Evolutionary conservation across 2,329 filamentous ascomycete species (phyloP).

Genomic region (Ceratocystiopsis sp.): DNA sequence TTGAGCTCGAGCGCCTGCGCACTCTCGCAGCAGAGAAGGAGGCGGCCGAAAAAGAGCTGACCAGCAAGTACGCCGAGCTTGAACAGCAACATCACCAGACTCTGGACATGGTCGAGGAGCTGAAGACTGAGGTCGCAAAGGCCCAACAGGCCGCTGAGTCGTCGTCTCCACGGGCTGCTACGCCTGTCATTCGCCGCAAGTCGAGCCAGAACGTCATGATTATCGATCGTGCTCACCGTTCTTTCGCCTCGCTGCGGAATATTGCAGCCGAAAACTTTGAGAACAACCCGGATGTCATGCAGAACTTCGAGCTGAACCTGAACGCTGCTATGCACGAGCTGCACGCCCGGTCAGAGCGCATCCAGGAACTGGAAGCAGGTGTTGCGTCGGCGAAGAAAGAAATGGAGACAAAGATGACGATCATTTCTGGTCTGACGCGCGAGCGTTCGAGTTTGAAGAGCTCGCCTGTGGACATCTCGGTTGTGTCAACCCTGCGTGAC

Average conservation of each 20-base stretch:
- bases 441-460: slow-evolving; percentile 79
- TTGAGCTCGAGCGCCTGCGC: slow-evolving; percentile 57
- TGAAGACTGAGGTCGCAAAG: slow-evolving; percentile 73
- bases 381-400: slow-evolving; percentile 75
- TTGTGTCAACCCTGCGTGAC: slow-evolving; percentile 72
- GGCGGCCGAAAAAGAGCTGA: slow-evolving; percentile 52
- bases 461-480: slow-evolving; percentile 77
- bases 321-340: slow-evolving; percentile 88
- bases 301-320: slow-evolving; percentile 83
- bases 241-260: slow-evolving; percentile 75
- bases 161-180: slow-evolving; percentile 44
- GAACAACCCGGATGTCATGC: slow-evolving; percentile 63
- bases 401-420: slow-evolving; percentile 91
- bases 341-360: slow-evolving; percentile 69
- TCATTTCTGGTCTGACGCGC: slow-evolving; percentile 84
- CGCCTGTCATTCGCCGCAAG: slow-evolving; percentile 77
- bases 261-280: slow-evolving; percentile 80
- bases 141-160: slow-evolving; percentile 44
- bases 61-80: slow-evolving; percentile 65
- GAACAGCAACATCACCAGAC: slow-evolving; percentile 68
- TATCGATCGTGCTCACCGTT: slow-evolving; percentile 80
- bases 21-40: slow-evolving; percentile 61
- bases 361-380: slow-evolving; percentile 77
- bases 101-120: slow-evolving; percentile 72
- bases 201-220: slow-evolving; percentile 78